These are phyloP conservation scores for Nicotiana knightiana DNA, from an alignment of 257 asterid species.

Conservation along the genomic window DNA sequence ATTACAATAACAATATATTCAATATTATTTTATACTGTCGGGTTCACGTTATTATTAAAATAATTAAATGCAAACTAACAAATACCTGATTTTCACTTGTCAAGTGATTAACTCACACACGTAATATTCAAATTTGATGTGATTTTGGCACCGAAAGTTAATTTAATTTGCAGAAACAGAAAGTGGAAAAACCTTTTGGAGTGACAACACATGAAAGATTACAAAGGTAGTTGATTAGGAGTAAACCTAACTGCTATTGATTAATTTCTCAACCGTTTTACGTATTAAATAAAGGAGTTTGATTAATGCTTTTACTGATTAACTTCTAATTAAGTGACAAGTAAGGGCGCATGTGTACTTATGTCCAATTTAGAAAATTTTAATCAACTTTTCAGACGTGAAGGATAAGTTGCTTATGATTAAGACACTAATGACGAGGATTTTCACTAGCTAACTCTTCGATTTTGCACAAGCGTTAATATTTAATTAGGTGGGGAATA, in stretches of 20 bases:
- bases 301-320: background rate
- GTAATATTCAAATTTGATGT: background rate
- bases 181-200: background rate
- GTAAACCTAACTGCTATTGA: background rate
- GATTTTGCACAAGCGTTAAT: background rate
- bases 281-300: background rate
- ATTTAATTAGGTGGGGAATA: background rate
- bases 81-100: background rate
- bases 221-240: background rate
- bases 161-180: background rate
- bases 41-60: too few species aligned
- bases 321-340: slow-evolving; percentile 11
- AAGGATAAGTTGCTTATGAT: slow-evolving; percentile 11
- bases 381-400: background rate
- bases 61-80: background rate
- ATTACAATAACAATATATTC: too few species aligned
- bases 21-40: too few species aligned
- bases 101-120: background rate
- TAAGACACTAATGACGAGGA: slow-evolving; percentile 6
- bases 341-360: slow-evolving; percentile 10
- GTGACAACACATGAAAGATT: background rate
- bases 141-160: slow-evolving; percentile 5
- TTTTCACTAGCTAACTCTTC: background rate
- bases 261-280: slow-evolving; percentile 7
- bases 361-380: background rate